Conservation (phyloP, 805 yeast genomes). For the Cyberlindnera subsufficiens region DNA sequence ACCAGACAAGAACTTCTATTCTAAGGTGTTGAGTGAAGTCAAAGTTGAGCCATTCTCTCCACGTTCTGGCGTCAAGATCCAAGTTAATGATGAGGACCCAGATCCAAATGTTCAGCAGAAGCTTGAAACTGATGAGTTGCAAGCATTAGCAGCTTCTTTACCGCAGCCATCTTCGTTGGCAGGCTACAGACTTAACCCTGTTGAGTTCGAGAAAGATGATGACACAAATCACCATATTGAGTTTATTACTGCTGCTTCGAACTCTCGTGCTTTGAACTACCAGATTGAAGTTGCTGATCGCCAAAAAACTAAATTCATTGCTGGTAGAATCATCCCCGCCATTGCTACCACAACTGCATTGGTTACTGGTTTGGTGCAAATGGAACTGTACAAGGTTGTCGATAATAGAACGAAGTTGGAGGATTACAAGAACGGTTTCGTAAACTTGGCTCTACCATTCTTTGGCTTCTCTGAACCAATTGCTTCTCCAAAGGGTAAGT, state of each 20-base stretch:
- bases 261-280: conserved; percentile 91
- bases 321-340: conserved; percentile 98
- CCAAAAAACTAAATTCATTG: conserved; percentile 90
- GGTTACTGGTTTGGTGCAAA: conserved; percentile 90
- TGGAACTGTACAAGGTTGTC: conserved; percentile 87
- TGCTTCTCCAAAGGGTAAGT: conserved; percentile 74
- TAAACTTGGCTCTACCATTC: conserved; percentile 90
- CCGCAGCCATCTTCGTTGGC: conserved; percentile 88
- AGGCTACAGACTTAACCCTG: conserved; percentile 82
- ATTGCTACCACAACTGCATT: conserved; percentile 98
- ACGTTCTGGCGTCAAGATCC: conserved; percentile 68
- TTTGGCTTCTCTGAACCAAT: conserved; percentile 96
- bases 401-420: conserved; percentile 72
- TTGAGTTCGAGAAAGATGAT: conserved; percentile 96
- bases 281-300: conserved; percentile 84
- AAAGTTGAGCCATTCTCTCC: conserved; percentile 68
- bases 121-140: conserved; percentile 59
- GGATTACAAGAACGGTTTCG: conserved; percentile 86
- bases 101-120: conserved; percentile 62
- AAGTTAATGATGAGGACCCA: conserved; percentile 81
- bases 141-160: conserved; percentile 63
- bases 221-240: conserved; percentile 95
- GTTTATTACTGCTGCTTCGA: conserved; percentile 92
- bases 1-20: conserved; percentile 42
- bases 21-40: conserved; percentile 44